Conservation (phyloP, 257 asterid genomes). For the Echium plantagineum region DNA sequence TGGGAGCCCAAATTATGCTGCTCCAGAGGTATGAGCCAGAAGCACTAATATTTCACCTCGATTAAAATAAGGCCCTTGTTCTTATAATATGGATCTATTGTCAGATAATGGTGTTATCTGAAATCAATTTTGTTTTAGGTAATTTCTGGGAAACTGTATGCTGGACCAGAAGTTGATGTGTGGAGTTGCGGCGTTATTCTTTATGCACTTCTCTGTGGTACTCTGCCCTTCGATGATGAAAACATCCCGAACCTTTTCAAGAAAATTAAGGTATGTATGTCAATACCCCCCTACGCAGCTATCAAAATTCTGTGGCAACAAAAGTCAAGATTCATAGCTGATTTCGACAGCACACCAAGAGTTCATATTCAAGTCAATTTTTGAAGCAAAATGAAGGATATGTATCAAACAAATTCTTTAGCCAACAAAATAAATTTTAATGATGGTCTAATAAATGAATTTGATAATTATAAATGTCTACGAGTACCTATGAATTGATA, state of each 20-base stretch:
- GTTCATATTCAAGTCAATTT: too few species aligned
- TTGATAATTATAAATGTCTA: too few species aligned
- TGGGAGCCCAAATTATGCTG: conserved; percentile 69
- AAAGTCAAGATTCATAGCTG: too few species aligned
- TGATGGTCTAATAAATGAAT: too few species aligned
- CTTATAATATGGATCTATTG: background rate
- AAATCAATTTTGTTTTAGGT: conserved; percentile 18
- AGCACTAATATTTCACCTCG: background rate
- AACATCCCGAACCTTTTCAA: conserved; percentile 32
- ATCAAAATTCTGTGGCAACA: too few species aligned
- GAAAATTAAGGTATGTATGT: conserved; percentile 34
- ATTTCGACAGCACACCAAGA: too few species aligned
- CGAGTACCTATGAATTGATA: too few species aligned
- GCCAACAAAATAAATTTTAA: too few species aligned
- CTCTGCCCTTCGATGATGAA: conserved; percentile 63
- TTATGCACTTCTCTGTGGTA: conserved; percentile 56
- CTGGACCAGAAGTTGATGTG: conserved; percentile 77
- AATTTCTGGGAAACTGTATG: conserved; percentile 35
- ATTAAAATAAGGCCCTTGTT: background rate
- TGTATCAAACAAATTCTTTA: too few species aligned
- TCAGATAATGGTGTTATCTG: background rate
- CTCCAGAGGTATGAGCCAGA: conserved; percentile 46
- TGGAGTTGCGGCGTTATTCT: conserved; percentile 74
- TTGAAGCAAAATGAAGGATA: too few species aligned
- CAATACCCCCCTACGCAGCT: background rate